Base-by-base conservation (phyloP, 2,329 filamentous ascomycete genomes). In the Calonectria hawksworthii region DNA sequence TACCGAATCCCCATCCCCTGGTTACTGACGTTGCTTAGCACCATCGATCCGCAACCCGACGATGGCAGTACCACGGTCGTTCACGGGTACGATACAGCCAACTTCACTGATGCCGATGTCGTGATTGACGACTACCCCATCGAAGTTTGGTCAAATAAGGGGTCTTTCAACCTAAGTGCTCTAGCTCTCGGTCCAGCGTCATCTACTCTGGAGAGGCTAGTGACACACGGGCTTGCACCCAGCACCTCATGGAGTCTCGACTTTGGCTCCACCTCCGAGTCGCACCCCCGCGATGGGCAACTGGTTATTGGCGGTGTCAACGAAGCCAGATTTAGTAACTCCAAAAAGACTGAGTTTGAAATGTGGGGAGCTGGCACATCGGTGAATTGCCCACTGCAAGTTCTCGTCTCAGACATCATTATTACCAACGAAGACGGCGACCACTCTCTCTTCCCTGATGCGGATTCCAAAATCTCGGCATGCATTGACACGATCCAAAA, bases 401-500 rank as follows among this genome's bases (percentile, higher is more conserved):
- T 73, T 32, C 59, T 73, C 36, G 41, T 73, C 30, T 56, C 65
- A 6, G 71, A 73, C 50, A 61, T 73, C 14, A 56, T 73, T 28
- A 13, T 73, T 34, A 73, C 71, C 13, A 73, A 73, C 50, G 50
- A 41, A 13, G 50, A 73, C 4, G 71, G 65, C 38, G 71, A 73
- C 54, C 71, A 69, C 47, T 73, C 71, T 6, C 71, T 73, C 9
- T 59, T 73, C 18, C 66, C 71, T 2, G 66, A 65, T 36, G 50
- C 36, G n/a, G 66, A 73, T 23, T 73, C 65, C 36, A 65, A 65
- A 32, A 65, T 73, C 36, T 65, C 71, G 13, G 71, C 66, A 1
- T 73, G 71, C 59, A 73, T 73, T 21, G 71, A 73, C 38, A 73
- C 71, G 10, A 69, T 73, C 9, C 71, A 73, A 32, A 65, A 73